These are phyloP conservation scores for Pterocarpus macrocarpus DNA, from an alignment of 306 rosid species.

Conservation along the genomic window DNA sequence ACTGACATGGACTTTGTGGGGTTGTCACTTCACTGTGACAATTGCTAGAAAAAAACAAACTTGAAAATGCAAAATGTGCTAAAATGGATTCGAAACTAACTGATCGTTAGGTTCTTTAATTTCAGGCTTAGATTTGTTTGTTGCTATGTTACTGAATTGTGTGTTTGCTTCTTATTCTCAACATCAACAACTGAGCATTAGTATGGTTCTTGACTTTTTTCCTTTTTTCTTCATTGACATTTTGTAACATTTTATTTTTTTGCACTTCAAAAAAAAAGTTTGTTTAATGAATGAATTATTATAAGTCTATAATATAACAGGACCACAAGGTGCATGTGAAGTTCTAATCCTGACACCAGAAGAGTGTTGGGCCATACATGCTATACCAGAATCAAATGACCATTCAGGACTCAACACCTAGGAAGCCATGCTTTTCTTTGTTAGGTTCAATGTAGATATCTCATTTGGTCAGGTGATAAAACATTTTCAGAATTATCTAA, in stretches of 20 bases:
- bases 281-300: neutral
- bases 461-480: conserved; percentile 39
- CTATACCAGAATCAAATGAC: conserved; percentile 28
- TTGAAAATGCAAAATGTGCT: conserved; percentile 8
- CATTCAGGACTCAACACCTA: conserved; percentile 34
- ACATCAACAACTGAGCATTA: neutral
- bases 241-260: neutral
- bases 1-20: neutral
- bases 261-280: neutral
- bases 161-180: neutral
- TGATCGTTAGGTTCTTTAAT: neutral
- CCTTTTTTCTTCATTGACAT: neutral
- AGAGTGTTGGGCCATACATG: conserved; percentile 45
- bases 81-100: neutral
- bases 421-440: conserved; percentile 27
- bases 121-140: neutral
- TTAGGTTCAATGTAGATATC: conserved; percentile 43
- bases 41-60: neutral
- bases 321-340: conserved; percentile 58
- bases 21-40: neutral
- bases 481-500: conserved; percentile 5
- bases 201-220: neutral
- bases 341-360: conserved; percentile 44
- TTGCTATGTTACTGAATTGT: neutral
- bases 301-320: neutral